Evolutionary conservation across 257 asterid genomes (phyloP), one percentile per base, ranked within the genome.

Genomic region (Marsdenia floribunda): DNA sequence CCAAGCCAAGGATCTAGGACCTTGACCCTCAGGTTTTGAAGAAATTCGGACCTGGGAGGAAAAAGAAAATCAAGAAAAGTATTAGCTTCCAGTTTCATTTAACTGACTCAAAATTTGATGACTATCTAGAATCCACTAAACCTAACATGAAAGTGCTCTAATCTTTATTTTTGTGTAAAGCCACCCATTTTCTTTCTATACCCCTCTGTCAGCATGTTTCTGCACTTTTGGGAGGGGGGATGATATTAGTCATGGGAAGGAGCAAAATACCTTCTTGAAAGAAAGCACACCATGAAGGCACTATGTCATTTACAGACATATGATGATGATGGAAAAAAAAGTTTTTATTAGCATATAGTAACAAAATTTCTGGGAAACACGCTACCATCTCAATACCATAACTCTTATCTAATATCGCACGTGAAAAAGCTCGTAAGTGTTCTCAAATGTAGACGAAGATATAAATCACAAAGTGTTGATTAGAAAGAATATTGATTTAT

Each of bases 1-100:
- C 99, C 98, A 92, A 10, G 91, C 80, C 83, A 93, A 82, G 61
- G 90, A 60, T 84, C 80, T 88, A 72, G 93, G 77, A 70, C 89
- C 89, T 82, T 90, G 96, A 75, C 93, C 96, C 82, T 88, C 89
- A 64, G 96, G 90, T 79, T 93, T 93, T 70, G 92, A 75, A 75
- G 93, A 95, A 85, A 92, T 83, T 26, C 99, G 96, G 70, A 88
- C 86, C 99, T 95, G 87, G 70, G 77, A 55, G 61, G 67, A 78
- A 65, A 75, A 49, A 68, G 73, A 68, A 37, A 70, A 74, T 73
- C 24, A 71, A 80, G 24, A 74, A 66, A 33, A 21, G 33, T 40
- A 65, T 37, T 35, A 74, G 66, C 69, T 57, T 75, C 76, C 68
- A 70, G 60, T 21, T 24, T 54, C 37, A 46, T 35, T 50, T 24